Base-by-base conservation (phyloP, 2,329 filamentous ascomycete genomes). In the Clonostachys chloroleuca region DNA sequence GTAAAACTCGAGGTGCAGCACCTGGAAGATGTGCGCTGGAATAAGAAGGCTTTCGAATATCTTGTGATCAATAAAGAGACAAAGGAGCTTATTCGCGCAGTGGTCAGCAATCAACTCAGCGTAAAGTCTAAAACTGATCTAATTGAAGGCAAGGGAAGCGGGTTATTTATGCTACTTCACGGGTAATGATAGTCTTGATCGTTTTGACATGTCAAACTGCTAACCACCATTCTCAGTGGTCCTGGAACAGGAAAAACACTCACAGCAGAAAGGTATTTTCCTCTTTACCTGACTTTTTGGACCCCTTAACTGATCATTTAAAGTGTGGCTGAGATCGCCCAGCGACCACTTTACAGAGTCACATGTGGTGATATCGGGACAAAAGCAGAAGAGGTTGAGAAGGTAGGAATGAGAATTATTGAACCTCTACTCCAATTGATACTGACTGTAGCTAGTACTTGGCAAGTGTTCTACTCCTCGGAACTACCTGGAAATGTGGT, bases 161-260 rank as follows among this genome's bases (percentile, higher is more conserved):
- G 54, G 1, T 53, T 64, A 0, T 59, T 66, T 2, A 56, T 67
- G 2, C 51, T 66, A 1, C 49, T 67, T 0, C 61, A 65, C 13
- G 64, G 24, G 24, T 30, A 30, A 30, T 30, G 8, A 30, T 30
- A 10, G 4, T 10, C 9, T 30, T 30, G 24, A 30, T 30, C 24
- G 4, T 30, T 30, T 5, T 10, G 24, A 10, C 24, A 30, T 30
- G 3, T 30, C 24, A 10, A 9, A 30, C 24, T 30, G 24, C 24
- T 30, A 30, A 30, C 8, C 8, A 10, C 0, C 24, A 10, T 30
- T 30, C 1, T 30, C 9, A 30, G 63, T 2, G 57, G 52, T 1
- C 63, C 61, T 0, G 62, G 63, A 2, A 59, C 61, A 1, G 64
- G 64, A 0, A 66, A 66, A 40, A 66, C 64, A 0, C 55, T 58